These are phyloP conservation scores for Stephania yunnanensis DNA, from an alignment of 164 flowering plant genomes.

Conservation along the genomic window DNA sequence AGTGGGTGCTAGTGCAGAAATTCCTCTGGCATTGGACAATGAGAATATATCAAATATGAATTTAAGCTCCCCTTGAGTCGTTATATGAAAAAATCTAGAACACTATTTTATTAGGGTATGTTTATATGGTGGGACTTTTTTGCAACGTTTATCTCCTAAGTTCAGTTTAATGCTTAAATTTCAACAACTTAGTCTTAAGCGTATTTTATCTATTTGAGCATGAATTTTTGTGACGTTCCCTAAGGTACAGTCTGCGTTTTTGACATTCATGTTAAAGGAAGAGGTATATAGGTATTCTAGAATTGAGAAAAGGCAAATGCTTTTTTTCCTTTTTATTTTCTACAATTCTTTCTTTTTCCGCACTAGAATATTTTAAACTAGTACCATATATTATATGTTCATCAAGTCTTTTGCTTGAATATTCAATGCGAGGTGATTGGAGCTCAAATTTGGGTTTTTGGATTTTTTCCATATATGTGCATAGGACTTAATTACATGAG, in stretches of 20 bases:
- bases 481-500: background rate
- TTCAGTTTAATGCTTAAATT: background rate
- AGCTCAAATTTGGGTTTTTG: background rate
- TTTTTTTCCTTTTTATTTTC: background rate
- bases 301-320: background rate
- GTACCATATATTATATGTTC: too few species aligned
- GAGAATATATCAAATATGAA: too few species aligned
- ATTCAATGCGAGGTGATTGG: conserved; percentile 56
- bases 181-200: background rate
- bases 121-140: background rate
- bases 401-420: conserved; percentile 39
- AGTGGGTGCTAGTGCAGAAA: too few species aligned
- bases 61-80: too few species aligned
- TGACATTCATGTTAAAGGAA: conserved; percentile 79
- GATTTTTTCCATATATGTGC: background rate
- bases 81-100: too few species aligned
- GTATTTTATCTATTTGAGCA: conserved; percentile 20
- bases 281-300: conserved; percentile 45
- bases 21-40: too few species aligned
- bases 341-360: background rate
- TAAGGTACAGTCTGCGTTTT: conserved; percentile 80
- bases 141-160: background rate
- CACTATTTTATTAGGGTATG: too few species aligned
- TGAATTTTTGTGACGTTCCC: conserved; percentile 74
- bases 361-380: background rate